Conservation (phyloP, 1,284 basidiomycete genomes). For the Ceratobasidium sp. region DNA sequence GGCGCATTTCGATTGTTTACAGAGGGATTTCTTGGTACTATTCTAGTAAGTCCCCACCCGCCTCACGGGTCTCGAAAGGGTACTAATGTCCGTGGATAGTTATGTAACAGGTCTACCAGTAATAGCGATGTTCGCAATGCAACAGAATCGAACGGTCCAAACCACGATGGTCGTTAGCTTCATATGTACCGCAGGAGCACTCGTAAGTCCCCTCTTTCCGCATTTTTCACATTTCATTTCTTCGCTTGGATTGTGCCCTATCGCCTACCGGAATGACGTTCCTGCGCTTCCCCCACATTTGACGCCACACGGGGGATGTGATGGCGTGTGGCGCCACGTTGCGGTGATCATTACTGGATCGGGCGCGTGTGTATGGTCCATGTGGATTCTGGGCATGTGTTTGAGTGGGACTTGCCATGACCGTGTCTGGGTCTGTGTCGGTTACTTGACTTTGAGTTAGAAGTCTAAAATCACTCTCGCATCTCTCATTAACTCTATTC, state of each 20-base stretch:
- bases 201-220: slow-evolving; percentile 70
- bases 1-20: slow-evolving; percentile 59
- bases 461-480: slow-evolving; percentile 5
- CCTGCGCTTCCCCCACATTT: slow-evolving; percentile 51
- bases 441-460: background rate
- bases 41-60: slow-evolving; percentile 70
- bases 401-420: too few relatives aligned
- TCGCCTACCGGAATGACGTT: background rate
- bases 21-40: slow-evolving; percentile 70
- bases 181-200: slow-evolving; percentile 71
- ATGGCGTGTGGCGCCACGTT: slow-evolving; percentile 5
- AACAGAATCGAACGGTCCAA: slow-evolving; percentile 66
- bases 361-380: background rate
- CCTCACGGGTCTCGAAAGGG: too few relatives aligned
- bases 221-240: slow-evolving; percentile 39
- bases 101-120: slow-evolving; percentile 75
- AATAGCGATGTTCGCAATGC: slow-evolving; percentile 81
- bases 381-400: background rate
- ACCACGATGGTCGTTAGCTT: slow-evolving; percentile 53
- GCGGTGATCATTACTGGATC: slow-evolving; percentile 10
- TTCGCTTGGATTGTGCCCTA: background rate
- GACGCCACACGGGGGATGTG: slow-evolving; percentile 51
- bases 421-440: too few relatives aligned
- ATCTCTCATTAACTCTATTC: background rate
- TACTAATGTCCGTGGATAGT: slow-evolving; percentile 50